Conservation (phyloP, 495 filamentous ascomycete genomes). For the Parachaetomium inaequale region DNA sequence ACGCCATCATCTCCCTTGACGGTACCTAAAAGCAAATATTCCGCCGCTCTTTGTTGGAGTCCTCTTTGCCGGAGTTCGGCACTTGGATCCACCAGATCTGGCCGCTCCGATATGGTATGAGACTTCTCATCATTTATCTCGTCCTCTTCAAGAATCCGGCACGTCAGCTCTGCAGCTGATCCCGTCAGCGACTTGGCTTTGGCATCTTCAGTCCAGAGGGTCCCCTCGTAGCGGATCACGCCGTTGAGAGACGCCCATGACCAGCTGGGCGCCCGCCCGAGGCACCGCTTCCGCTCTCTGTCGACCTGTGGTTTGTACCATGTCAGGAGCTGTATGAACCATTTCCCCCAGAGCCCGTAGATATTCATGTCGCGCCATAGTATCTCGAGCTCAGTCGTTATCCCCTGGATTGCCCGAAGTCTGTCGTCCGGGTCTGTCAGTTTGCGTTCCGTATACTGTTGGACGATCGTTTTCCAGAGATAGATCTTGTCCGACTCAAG, state of each 20-base stretch:
- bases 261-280: background rate
- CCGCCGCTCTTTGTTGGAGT: background rate
- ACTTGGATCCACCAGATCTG: background rate
- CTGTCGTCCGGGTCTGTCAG: background rate
- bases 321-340: background rate
- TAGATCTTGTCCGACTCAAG: background rate
- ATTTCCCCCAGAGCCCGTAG: background rate
- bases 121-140: background rate
- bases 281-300: background rate
- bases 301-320: background rate
- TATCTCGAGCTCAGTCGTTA: background rate
- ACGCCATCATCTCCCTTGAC: background rate
- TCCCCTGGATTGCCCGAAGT: background rate
- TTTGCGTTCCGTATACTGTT: background rate
- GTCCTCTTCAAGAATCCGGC: background rate
- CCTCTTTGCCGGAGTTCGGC: background rate
- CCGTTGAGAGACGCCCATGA: slow-evolving; percentile 1
- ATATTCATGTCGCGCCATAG: background rate
- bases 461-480: background rate
- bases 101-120: background rate
- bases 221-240: slow-evolving; percentile 1
- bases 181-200: background rate
- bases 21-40: background rate
- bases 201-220: background rate
- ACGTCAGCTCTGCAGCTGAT: background rate